A percentile compares a stretch with the other conserved stretches of the same genome.
These are phyloP conservation scores for Penicillium decumbens DNA, from an alignment of 2,329 filamentous ascomycete genomes.

Conservation along the genomic window DNA sequence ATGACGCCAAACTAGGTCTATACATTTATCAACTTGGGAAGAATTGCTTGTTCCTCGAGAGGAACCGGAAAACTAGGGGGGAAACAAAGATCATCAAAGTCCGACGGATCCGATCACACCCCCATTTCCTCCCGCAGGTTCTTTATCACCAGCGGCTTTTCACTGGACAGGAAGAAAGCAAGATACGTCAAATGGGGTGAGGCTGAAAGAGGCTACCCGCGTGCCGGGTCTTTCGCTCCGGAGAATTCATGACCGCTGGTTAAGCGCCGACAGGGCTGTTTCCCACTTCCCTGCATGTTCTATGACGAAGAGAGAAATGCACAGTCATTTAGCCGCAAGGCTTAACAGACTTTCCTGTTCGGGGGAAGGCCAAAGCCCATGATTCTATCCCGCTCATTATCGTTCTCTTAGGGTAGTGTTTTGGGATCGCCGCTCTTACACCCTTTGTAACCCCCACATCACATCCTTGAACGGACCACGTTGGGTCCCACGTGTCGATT, in stretches of 20 bases:
- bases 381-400: background rate
- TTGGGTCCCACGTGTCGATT: background rate
- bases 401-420: background rate
- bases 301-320: background rate
- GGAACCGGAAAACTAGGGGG: background rate
- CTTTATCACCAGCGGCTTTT: constrained; percentile 13
- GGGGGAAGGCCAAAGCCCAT: background rate
- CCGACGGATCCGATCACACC: background rate
- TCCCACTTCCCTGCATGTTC: constrained; percentile 2
- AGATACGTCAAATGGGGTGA: constrained; percentile 6
- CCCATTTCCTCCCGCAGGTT: background rate
- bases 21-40: background rate
- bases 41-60: background rate
- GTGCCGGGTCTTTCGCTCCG: constrained; percentile 17
- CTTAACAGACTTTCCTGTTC: background rate
- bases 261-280: constrained; percentile 19
- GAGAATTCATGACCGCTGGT: constrained; percentile 23
- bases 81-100: background rate
- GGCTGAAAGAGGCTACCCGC: constrained; percentile 21
- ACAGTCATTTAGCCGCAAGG: constrained; percentile 6
- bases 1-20: background rate
- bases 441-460: background rate
- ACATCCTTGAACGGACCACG: constrained; percentile 1
- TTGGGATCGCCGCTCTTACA: background rate
- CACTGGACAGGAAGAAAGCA: constrained; percentile 15